Conservation (phyloP, 2,329 filamentous ascomycete species). For the Fusarium incarnatum region DNA sequence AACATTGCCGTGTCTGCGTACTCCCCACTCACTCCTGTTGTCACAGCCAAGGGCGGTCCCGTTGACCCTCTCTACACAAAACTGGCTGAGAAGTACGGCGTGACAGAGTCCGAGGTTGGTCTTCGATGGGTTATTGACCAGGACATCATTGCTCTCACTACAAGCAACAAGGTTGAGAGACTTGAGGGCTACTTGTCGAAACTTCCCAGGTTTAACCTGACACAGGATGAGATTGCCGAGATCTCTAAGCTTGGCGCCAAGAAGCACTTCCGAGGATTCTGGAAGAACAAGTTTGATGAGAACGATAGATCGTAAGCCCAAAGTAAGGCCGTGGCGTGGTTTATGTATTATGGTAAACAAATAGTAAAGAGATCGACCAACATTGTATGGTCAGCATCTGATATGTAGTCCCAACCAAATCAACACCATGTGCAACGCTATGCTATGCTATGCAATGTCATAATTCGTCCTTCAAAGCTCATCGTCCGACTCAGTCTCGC, state of each 20-base stretch:
- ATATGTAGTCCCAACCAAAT: neutral
- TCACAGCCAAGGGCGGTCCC: constrained; percentile 62
- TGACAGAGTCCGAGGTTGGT: constrained; percentile 66
- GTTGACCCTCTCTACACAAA: constrained; percentile 63
- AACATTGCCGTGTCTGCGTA: constrained; percentile 69
- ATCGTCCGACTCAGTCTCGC: constrained; percentile 68
- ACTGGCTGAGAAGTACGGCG: constrained; percentile 69
- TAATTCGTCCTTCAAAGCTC: constrained; percentile 57
- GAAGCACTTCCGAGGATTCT: constrained; percentile 73
- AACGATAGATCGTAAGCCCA: constrained; percentile 58
- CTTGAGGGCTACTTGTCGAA: constrained; percentile 66
- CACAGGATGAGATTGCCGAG: constrained; percentile 66
- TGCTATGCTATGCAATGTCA: neutral
- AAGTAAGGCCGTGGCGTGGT: neutral
- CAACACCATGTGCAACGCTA: neutral
- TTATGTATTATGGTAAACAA: neutral
- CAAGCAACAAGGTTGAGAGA: constrained; percentile 68
- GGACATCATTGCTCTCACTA: constrained; percentile 69
- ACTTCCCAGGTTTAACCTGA: constrained; percentile 67
- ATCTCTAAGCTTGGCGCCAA: constrained; percentile 66
- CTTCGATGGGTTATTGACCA: constrained; percentile 71
- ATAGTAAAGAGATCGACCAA: neutral
- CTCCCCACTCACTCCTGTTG: constrained; percentile 64
- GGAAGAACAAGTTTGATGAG: constrained; percentile 62
- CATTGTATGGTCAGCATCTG: neutral